These are phyloP conservation scores for Yamadazyma buinensis DNA, from an alignment of 1,139 yeast genomes.

Conservation along the genomic window DNA sequence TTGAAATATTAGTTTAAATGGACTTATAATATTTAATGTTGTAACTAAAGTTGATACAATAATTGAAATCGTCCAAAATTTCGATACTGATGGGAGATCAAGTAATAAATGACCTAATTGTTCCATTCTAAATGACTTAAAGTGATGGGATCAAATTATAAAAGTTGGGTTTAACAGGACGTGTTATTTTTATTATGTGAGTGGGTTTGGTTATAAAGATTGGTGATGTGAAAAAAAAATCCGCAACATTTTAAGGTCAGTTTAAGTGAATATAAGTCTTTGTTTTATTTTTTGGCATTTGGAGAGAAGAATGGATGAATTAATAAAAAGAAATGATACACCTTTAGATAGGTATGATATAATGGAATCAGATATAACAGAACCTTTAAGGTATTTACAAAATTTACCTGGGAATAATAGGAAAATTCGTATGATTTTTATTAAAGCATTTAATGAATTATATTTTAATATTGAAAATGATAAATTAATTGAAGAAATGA, in stretches of 20 bases:
- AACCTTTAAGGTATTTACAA: constrained; percentile 29
- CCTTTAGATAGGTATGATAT: constrained; percentile 11
- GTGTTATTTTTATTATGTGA: too few species aligned
- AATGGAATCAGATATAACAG: constrained; percentile 12
- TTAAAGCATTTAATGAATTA: constrained; percentile 29
- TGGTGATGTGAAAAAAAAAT: too few species aligned
- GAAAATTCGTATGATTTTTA: constrained; percentile 25
- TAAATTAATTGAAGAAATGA: constrained; percentile 17
- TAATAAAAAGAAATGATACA: constrained; percentile 12
- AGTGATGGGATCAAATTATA: too few species aligned
- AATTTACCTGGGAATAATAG: constrained; percentile 32
- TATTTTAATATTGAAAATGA: constrained; percentile 24
- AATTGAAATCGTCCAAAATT: constrained; percentile 25
- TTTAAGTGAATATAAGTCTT: too few species aligned
- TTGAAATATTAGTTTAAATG: constrained; percentile 16
- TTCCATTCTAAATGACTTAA: constrained; percentile 8
- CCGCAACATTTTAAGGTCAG: too few species aligned
- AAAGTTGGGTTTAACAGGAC: too few species aligned
- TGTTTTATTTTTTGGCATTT: too few species aligned
- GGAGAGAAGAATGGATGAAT: constrained; percentile 6
- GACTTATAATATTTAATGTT: constrained; percentile 7
- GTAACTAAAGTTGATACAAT: constrained; percentile 17
- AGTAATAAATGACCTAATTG: constrained; percentile 7
- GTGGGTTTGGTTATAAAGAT: too few species aligned
- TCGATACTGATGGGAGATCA: constrained; percentile 30